Conservation (phyloP, 78 protist species). For the Emiliania huxleyi region DNA sequence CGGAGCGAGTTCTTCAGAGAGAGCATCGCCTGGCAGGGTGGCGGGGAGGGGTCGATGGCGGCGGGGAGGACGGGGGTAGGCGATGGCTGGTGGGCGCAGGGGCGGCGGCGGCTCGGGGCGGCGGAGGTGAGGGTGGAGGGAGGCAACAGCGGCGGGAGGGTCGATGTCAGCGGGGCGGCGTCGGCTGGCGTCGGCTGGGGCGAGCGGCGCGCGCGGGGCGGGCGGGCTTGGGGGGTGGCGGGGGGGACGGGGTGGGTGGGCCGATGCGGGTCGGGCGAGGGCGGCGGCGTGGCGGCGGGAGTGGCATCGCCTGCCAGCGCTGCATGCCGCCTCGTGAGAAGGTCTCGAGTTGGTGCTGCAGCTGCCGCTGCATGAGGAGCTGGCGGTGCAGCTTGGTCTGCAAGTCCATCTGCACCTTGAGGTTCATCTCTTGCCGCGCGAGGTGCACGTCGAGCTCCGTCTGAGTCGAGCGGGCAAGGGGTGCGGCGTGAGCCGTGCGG, state of each 20-base stretch:
- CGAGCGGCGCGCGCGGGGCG: too few relatives aligned
- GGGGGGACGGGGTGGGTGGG: not conserved
- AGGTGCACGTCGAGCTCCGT: not conserved
- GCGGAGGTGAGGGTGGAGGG: not conserved
- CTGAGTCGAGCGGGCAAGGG: too few relatives aligned
- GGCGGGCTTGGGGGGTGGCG: too few relatives aligned
- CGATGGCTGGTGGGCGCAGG: too few relatives aligned
- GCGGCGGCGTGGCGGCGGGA: not conserved
- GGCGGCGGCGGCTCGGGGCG: too few relatives aligned
- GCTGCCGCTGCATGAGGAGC: constrained; percentile 14
- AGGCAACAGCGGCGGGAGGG: not conserved
- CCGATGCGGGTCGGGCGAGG: not conserved
- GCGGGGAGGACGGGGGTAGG: not conserved
- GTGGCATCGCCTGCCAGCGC: too few relatives aligned
- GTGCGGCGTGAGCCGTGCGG: too few relatives aligned
- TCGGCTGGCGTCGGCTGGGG: too few relatives aligned
- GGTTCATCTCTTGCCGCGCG: not conserved
- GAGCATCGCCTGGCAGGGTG: not conserved
- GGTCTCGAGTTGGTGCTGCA: constrained; percentile 8
- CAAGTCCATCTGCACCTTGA: not conserved
- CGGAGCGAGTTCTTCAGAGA: not conserved
- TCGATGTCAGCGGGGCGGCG: too few relatives aligned
- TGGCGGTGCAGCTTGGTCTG: constrained; percentile 30
- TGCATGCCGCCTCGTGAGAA: too few relatives aligned
- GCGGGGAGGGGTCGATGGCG: not conserved